Conservation (phyloP, 345 rosid genomes). For the Eutrema heterophyllum region DNA sequence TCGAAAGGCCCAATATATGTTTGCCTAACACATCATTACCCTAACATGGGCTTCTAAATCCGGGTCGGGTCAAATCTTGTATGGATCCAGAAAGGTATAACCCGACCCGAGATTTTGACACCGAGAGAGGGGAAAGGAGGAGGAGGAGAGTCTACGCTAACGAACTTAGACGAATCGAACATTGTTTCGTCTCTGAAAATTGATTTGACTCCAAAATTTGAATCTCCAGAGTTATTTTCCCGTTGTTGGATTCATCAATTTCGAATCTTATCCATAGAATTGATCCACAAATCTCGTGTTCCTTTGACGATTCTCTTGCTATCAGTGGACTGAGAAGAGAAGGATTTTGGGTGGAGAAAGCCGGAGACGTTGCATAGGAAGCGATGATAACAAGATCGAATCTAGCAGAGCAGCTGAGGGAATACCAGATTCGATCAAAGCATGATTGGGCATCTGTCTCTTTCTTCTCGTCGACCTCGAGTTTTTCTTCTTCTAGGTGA, state of each 20-base stretch:
- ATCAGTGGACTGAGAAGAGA: conserved; percentile 13
- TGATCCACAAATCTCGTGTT: not conserved
- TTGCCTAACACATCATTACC: not conserved
- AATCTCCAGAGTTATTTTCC: not conserved
- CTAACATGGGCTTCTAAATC: conserved; percentile 20
- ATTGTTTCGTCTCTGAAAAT: conserved; percentile 10
- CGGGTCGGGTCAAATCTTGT: not conserved
- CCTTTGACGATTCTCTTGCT: not conserved
- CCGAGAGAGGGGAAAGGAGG: not conserved
- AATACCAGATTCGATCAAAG: conserved; percentile 95
- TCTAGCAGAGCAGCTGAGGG: conserved; percentile 90
- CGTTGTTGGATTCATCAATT: conserved; percentile 6
- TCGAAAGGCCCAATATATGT: conserved; percentile 12
- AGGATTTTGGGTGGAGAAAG: conserved; percentile 2
- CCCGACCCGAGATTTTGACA: conserved; percentile 25
- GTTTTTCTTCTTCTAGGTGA: conserved; percentile 65
- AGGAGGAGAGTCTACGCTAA: conserved; percentile 25
- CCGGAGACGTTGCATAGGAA: not conserved
- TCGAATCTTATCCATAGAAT: not conserved
- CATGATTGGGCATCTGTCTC: conserved; percentile 97
- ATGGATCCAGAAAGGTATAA: not conserved
- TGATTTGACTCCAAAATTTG: not conserved
- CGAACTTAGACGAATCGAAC: conserved; percentile 24
- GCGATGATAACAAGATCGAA: conserved; percentile 96
- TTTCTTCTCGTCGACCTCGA: conserved; percentile 81